Evolutionary conservation across 164 flowering plant genomes (phyloP).

Genomic region (Sextonia rubra): DNA sequence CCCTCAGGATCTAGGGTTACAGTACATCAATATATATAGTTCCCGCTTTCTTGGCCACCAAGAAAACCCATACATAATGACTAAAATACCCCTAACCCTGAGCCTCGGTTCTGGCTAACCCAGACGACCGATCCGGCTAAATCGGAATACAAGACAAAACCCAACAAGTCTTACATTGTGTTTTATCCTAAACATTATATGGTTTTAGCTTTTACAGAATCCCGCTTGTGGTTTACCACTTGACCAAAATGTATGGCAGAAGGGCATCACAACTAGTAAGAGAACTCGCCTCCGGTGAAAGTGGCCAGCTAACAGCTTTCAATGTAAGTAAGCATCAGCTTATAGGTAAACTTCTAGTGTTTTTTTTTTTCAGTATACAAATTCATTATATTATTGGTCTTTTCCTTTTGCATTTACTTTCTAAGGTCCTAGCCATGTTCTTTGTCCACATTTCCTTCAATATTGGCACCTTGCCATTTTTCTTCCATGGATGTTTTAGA

Average conservation of each 20-base stretch:
- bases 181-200: background rate
- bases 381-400: background rate
- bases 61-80: too few species aligned
- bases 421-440: background rate
- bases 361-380: background rate
- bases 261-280: constrained; percentile 63
- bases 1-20: too few species aligned
- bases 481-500: background rate
- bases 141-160: too few species aligned
- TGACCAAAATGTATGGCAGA: constrained; percentile 55
- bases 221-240: background rate
- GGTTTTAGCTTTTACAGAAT: background rate
- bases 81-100: too few species aligned
- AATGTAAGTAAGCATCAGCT: constrained; percentile 46
- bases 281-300: constrained; percentile 58
- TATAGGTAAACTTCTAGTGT: background rate
- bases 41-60: too few species aligned
- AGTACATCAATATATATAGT: too few species aligned
- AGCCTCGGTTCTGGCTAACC: too few species aligned
- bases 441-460: background rate
- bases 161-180: background rate
- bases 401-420: background rate
- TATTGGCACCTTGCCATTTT: background rate
- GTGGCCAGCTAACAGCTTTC: constrained; percentile 63
- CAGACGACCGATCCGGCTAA: too few species aligned